Evolutionary conservation across 208 protist genomes (phyloP).

Genomic region (Crithidia sp.): DNA sequence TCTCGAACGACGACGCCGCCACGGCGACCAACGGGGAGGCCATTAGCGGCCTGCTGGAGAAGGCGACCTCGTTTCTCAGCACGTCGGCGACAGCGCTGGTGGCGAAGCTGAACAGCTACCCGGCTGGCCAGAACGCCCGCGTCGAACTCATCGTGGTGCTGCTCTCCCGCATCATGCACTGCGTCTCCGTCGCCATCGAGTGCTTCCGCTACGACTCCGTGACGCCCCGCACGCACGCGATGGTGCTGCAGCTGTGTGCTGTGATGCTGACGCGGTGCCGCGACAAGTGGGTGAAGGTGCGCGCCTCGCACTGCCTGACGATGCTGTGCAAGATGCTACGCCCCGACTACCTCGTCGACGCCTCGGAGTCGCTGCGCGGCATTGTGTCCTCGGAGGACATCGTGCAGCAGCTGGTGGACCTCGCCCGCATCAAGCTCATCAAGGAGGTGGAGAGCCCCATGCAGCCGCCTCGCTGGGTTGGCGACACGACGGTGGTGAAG

Average conservation of each 20-base stretch:
- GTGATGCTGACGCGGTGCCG: constrained; percentile 55
- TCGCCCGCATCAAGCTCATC: constrained; percentile 55
- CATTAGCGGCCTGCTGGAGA: constrained; percentile 70
- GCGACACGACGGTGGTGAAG: constrained; percentile 52
- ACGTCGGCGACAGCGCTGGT: constrained; percentile 48
- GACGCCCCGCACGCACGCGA: constrained; percentile 61
- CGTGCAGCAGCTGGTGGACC: constrained; percentile 65
- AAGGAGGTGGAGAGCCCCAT: constrained; percentile 34
- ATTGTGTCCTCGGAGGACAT: constrained; percentile 50
- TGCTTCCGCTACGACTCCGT: constrained; percentile 83
- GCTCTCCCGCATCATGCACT: constrained; percentile 77
- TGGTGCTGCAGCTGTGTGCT: constrained; percentile 79
- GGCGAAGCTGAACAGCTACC: constrained; percentile 32
- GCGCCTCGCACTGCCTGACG: constrained; percentile 67
- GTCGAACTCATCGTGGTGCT: constrained; percentile 38
- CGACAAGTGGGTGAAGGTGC: constrained; percentile 70
- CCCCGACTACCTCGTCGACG: constrained; percentile 58
- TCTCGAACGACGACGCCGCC: constrained; percentile 27
- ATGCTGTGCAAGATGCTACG: constrained; percentile 61
- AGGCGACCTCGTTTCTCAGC: constrained; percentile 68
- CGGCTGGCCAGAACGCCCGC: constrained; percentile 21
- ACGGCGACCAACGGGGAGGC: constrained; percentile 56
- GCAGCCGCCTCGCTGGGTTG: constrained; percentile 63
- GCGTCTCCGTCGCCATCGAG: constrained; percentile 68
- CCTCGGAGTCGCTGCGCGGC: constrained; percentile 37